A percentile compares a stretch with the other conserved stretches of the same genome.
Conservation (phyloP, 805 yeast genomes). For the Myxozyma monticola region DNA sequence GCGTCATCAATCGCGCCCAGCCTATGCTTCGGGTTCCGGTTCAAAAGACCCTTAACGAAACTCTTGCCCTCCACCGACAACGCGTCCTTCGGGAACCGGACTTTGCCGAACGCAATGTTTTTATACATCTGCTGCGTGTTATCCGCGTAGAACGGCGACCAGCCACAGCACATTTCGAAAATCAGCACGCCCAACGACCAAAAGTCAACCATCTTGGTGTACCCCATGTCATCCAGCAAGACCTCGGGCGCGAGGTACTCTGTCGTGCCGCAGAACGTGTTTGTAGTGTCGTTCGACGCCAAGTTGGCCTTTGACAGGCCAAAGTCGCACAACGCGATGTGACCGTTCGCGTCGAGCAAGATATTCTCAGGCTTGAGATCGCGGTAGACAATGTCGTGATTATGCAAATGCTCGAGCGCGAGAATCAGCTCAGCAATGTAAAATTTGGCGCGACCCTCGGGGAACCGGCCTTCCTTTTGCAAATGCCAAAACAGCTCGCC, state of each 20-base stretch:
- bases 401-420: constrained; percentile 92
- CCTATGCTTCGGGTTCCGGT: constrained; percentile 94
- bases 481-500: constrained; percentile 97
- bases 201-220: constrained; percentile 98
- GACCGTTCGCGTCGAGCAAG: constrained; percentile 92
- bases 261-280: constrained; percentile 97
- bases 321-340: constrained; percentile 95
- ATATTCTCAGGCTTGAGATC: constrained; percentile 98
- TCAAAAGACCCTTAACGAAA: constrained; percentile 90
- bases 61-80: constrained; percentile 90
- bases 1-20: constrained; percentile 91
- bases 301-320: constrained; percentile 94
- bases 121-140: constrained; percentile 98
- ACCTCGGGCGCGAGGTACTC: constrained; percentile 98
- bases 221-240: constrained; percentile 89
- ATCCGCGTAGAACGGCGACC: constrained; percentile 98
- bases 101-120: constrained; percentile 97
- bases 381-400: constrained; percentile 92
- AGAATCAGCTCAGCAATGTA: constrained; percentile 94
- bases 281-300: constrained; percentile 79
- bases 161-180: constrained; percentile 99
- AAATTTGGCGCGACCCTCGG: constrained; percentile 92
- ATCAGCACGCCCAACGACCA: constrained; percentile 97
- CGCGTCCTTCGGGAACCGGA: constrained; percentile 94
- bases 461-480: constrained; percentile 92